These are phyloP conservation scores for Penicillium aurantiogriseum DNA, from an alignment of 2,329 filamentous ascomycete species.

Conservation along the genomic window DNA sequence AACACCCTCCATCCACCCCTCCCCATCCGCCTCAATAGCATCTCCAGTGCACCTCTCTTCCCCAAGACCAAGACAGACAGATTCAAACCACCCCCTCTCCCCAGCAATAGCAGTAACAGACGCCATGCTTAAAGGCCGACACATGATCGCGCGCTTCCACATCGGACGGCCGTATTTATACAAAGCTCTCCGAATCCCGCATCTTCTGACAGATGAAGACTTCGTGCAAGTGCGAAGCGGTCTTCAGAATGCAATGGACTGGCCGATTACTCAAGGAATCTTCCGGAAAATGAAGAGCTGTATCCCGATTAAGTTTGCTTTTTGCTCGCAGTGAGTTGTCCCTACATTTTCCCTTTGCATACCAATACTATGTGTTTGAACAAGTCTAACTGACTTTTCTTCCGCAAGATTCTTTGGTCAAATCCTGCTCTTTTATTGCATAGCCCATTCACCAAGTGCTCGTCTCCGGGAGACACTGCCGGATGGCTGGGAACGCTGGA, in stretches of 20 bases:
- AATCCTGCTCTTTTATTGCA: slow-evolving; percentile 44
- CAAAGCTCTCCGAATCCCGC: slow-evolving; percentile 44
- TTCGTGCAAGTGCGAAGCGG: slow-evolving; percentile 41
- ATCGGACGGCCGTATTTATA: slow-evolving; percentile 44
- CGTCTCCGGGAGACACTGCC: slow-evolving; percentile 39
- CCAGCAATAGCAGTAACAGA: slow-evolving; percentile 38
- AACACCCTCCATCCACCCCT: slow-evolving; percentile 23
- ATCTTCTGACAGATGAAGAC: slow-evolving; percentile 39
- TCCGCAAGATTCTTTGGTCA: slow-evolving; percentile 42
- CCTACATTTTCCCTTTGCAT: too few species aligned
- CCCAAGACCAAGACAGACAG: slow-evolving; percentile 11
- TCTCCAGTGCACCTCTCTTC: slow-evolving; percentile 24
- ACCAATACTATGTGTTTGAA: neutral
- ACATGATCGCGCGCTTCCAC: slow-evolving; percentile 43
- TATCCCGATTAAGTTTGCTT: slow-evolving; percentile 44
- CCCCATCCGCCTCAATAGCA: slow-evolving; percentile 17
- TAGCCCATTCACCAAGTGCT: slow-evolving; percentile 38
- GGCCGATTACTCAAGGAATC: slow-evolving; percentile 41
- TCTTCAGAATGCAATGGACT: slow-evolving; percentile 43
- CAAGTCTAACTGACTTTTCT: neutral
- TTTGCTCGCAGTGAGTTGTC: slow-evolving; percentile 39
- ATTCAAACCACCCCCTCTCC: slow-evolving; percentile 27
- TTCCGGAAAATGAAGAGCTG: slow-evolving; percentile 44
- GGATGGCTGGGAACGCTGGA: slow-evolving; percentile 43
- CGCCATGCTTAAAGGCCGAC: slow-evolving; percentile 39